These are phyloP conservation scores for Aspergillus tamarii DNA, from an alignment of 2,329 filamentous ascomycete species.

Conservation along the genomic window DNA sequence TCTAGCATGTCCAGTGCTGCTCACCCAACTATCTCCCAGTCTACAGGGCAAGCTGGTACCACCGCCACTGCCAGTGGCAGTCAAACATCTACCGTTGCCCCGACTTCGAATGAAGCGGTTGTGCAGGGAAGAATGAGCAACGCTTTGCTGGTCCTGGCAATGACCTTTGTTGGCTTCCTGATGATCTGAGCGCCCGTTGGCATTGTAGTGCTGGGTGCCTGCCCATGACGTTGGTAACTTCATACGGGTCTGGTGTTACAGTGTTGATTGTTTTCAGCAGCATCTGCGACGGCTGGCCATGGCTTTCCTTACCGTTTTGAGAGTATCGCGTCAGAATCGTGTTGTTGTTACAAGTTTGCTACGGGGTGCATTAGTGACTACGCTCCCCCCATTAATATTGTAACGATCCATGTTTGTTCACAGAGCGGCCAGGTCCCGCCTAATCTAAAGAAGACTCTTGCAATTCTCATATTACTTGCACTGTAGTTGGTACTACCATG, in stretches of 20 bases:
- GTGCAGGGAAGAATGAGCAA: constrained; percentile 1
- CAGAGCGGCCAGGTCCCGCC: constrained; percentile 9
- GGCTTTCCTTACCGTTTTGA: constrained; percentile 5
- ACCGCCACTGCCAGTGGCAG: constrained; percentile 8
- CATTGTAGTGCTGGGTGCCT: background rate
- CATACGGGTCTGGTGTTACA: background rate
- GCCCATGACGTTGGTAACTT: background rate
- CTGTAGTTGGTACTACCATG: constrained; percentile 25
- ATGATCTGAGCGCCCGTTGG: background rate
- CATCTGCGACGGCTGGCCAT: constrained; percentile 13
- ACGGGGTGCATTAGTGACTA: constrained; percentile 10
- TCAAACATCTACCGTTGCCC: constrained; percentile 12
- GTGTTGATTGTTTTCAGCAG: background rate
- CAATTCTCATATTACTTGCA: constrained; percentile 5
- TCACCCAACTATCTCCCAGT: background rate
- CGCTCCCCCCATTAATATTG: constrained; percentile 10
- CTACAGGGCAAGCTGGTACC: constrained; percentile 2
- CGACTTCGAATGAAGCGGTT: constrained; percentile 25
- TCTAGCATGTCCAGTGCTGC: background rate
- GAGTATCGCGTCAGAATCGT: background rate
- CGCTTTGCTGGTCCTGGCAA: constrained; percentile 10
- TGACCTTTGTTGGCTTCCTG: constrained; percentile 8
- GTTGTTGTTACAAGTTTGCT: constrained; percentile 9
- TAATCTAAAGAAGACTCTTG: constrained; percentile 8
- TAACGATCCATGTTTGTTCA: constrained; percentile 8